Base-by-base conservation (phyloP, 148 eudicot species). In the Rhododendron vialii region DNA sequence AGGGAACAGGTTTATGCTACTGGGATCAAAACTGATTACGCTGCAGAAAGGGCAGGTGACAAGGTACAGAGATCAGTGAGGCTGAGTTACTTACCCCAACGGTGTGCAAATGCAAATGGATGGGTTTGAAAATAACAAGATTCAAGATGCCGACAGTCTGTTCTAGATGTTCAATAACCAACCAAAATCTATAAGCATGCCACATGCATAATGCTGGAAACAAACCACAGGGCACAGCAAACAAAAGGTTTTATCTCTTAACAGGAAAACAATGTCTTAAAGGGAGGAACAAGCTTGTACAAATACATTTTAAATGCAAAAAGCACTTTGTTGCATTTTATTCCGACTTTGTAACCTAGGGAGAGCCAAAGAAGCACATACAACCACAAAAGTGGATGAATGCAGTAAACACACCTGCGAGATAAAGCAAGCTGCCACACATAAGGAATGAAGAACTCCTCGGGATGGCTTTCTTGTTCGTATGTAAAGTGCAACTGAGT, bases 391-490 rank as follows among this genome's bases (percentile, higher is more conserved):
- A 80, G 43, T 55, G 38, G 51, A 85, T 36, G 61, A 69, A 59
- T 35, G 30, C 78, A 83, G 41, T 50, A 86, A 84, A 51, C 36
- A 26, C 71, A 96, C 99, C 99, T 88, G 89, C 89, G 93, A 86
- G 95, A 91, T 55, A 95, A 67, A 81, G 90, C 93, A 65, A 96
- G 92, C 89, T 94, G 98, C 99, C 99, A 96, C 88, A 93, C 98
- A 86, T 96, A 96, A 83, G 99, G 99, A 82, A 92, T 93, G 88
- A 96, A 96, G 89, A 96, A 96, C 91, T 95, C 99, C 89, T 96
- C 99, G 11, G 98, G 98, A 86, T 94, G 94, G 87, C 94, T 96
- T 86, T 96, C 99, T 96, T 96, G 99, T 89, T 96, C 99, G 90
- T 96, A 96, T 53, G 99, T 96, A 87, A 95, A 96, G 81, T 95